Conservation (phyloP, 1,284 basidiomycete species). For the Ganoderma resinaceum region DNA sequence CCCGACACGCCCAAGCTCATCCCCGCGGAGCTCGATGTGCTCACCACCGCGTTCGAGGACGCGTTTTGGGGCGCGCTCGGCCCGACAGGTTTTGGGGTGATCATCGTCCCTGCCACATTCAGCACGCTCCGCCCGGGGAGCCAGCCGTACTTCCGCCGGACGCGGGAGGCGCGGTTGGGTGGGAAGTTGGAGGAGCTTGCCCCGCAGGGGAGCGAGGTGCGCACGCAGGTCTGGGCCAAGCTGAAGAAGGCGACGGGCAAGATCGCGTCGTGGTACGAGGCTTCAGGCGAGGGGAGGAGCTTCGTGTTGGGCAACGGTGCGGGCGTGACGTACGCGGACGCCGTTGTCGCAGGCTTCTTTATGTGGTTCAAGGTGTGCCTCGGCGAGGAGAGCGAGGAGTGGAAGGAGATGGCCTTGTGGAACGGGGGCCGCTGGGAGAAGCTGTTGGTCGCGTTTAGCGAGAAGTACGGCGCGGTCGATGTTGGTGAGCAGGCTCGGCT, state of each 20-base stretch:
- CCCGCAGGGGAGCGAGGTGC: slow-evolving; percentile 30
- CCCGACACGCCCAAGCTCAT: slow-evolving; percentile 36
- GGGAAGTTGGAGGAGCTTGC: slow-evolving; percentile 43
- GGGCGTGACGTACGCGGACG: slow-evolving; percentile 44
- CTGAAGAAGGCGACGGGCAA: slow-evolving; percentile 38
- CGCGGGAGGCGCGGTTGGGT: slow-evolving; percentile 4
- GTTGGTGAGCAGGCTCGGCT: neutral
- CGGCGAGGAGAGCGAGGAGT: slow-evolving; percentile 45
- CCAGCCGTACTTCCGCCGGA: slow-evolving; percentile 1
- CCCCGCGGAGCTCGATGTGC: slow-evolving; percentile 32
- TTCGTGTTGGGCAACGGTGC: slow-evolving; percentile 33
- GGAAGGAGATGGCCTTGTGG: slow-evolving; percentile 44
- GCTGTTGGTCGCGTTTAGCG: slow-evolving; percentile 33
- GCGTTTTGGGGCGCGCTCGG: slow-evolving; percentile 23
- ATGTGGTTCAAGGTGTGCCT: slow-evolving; percentile 40
- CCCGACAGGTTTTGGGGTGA: neutral
- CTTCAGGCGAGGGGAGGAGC: slow-evolving; percentile 35
- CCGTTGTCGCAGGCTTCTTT: slow-evolving; percentile 39
- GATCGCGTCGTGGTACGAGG: slow-evolving; percentile 39
- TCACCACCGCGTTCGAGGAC: slow-evolving; percentile 42
- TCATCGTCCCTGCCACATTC: slow-evolving; percentile 33
- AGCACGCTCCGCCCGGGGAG: slow-evolving; percentile 40
- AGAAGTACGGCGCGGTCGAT: neutral
- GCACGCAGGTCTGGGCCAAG: slow-evolving; percentile 39
- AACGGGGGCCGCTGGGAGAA: slow-evolving; percentile 48